These are phyloP conservation scores for Aschersonia sp. DNA, from an alignment of 2,329 filamentous ascomycete species.

Conservation along the genomic window DNA sequence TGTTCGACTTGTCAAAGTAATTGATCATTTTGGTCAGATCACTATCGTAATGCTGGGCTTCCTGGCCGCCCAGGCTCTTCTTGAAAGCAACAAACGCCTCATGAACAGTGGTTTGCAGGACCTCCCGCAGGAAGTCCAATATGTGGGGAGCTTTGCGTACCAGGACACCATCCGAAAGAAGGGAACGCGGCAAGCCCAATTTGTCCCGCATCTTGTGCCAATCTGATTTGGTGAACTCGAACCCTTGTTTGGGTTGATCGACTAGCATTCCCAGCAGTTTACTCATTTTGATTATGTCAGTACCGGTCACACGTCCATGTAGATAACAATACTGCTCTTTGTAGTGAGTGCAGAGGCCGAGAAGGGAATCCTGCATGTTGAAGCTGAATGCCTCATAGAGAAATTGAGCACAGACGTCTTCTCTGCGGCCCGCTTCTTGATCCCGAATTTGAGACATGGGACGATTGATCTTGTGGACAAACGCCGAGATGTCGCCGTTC, in stretches of 20 bases:
- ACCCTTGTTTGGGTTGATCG: conserved; percentile 42
- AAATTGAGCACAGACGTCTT: conserved; percentile 24
- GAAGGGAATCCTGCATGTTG: conserved; percentile 36
- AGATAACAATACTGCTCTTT: conserved; percentile 51
- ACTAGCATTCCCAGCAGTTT: conserved; percentile 38
- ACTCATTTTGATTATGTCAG: conserved; percentile 32
- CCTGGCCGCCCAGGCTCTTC: conserved; percentile 4
- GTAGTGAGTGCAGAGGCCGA: conserved; percentile 50
- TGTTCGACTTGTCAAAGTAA: conserved; percentile 16
- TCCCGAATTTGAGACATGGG: conserved; percentile 30
- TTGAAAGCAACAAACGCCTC: conserved; percentile 20
- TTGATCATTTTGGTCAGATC: conserved; percentile 12
- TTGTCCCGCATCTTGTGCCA: conserved; percentile 22
- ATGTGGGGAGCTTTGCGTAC: conserved; percentile 29
- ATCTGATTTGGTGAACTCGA: conserved; percentile 27
- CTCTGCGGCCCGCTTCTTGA: conserved; percentile 12
- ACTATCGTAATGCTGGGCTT: conserved; percentile 1
- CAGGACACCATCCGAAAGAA: conserved; percentile 16
- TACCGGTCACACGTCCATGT: conserved; percentile 31
- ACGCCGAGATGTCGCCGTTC: conserved; percentile 25
- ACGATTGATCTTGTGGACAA: conserved; percentile 30
- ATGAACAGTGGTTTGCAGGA: conserved; percentile 29
- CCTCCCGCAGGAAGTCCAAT: conserved; percentile 44
- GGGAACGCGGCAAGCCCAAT: conserved; percentile 3
- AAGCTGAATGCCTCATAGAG: conserved; percentile 41